phyloP scores from a whole-genome alignment of 75 land plant genomes.

The Larix kaempferi region DNA sequence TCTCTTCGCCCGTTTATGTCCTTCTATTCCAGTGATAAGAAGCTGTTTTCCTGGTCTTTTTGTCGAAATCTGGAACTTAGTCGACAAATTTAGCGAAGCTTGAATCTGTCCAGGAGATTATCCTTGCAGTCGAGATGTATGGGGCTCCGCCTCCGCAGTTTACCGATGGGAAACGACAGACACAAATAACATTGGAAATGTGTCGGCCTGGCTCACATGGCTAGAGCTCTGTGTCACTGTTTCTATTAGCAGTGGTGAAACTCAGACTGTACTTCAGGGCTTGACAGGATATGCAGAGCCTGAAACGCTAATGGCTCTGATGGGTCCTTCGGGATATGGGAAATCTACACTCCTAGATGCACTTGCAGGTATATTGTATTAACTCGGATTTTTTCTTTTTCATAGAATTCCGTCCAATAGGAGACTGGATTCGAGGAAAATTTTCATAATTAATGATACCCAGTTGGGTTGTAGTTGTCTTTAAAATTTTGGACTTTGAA shows the following conservation, averaged over 20 bases:
- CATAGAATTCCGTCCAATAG: neutral
- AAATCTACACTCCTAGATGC: constrained; percentile 78
- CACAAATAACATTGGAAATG: constrained; percentile 58
- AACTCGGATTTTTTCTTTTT: neutral
- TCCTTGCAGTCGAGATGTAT: constrained; percentile 31
- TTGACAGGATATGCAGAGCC: constrained; percentile 82
- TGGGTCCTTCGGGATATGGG: constrained; percentile 92
- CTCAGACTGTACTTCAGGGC: constrained; percentile 51
- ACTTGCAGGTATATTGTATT: constrained; percentile 18
- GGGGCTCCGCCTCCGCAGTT: constrained; percentile 32
- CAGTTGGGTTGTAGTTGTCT: neutral
- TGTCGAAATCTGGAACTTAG: neutral
- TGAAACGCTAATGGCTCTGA: constrained; percentile 58
- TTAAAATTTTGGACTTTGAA: neutral
- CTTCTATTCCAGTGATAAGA: too few species aligned
- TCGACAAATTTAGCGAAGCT: neutral
- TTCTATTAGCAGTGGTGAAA: constrained; percentile 39
- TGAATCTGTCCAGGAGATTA: neutral
- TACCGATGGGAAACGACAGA: constrained; percentile 42
- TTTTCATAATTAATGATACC: neutral
- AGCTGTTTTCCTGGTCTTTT: neutral
- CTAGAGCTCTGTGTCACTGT: constrained; percentile 81
- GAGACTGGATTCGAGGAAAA: neutral
- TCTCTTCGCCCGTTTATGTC: too few species aligned
- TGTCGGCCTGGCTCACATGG: constrained; percentile 87